phyloP scores from a whole-genome alignment of 306 rosid genomes.

The Cyclanthera cordifolia region DNA sequence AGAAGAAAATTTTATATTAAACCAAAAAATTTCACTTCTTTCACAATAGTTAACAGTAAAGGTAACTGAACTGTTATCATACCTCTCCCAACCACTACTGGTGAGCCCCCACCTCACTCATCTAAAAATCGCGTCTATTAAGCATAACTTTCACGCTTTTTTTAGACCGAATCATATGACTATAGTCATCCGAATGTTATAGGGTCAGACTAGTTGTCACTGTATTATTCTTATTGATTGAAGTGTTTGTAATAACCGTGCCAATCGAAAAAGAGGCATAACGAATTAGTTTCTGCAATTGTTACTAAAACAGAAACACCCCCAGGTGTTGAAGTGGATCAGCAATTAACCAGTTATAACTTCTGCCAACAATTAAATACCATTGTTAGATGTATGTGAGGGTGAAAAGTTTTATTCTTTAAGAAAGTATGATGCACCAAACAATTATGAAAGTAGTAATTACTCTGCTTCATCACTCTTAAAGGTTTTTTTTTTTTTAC shows the following conservation, averaged over 20 bases:
- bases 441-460: not conserved
- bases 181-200: too few species aligned
- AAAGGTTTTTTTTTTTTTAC: not conserved
- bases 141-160: too few species aligned
- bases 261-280: conserved; percentile 43
- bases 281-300: not conserved
- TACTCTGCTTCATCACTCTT: not conserved
- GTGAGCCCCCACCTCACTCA: too few species aligned
- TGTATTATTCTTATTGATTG: conserved; percentile 61
- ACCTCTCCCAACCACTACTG: too few species aligned
- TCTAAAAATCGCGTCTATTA: too few species aligned
- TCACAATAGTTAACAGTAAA: not conserved
- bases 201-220: too few species aligned
- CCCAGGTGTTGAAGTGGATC: not conserved
- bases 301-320: not conserved
- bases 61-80: too few species aligned
- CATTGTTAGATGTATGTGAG: not conserved
- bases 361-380: not conserved
- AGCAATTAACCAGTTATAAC: not conserved
- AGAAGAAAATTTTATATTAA: not conserved
- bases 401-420: not conserved
- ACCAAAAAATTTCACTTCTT: not conserved
- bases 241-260: conserved; percentile 72
- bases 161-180: too few species aligned
- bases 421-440: not conserved